phyloP scores from a whole-genome alignment of 495 filamentous ascomycete genomes.

The Penicillium canariense region DNA sequence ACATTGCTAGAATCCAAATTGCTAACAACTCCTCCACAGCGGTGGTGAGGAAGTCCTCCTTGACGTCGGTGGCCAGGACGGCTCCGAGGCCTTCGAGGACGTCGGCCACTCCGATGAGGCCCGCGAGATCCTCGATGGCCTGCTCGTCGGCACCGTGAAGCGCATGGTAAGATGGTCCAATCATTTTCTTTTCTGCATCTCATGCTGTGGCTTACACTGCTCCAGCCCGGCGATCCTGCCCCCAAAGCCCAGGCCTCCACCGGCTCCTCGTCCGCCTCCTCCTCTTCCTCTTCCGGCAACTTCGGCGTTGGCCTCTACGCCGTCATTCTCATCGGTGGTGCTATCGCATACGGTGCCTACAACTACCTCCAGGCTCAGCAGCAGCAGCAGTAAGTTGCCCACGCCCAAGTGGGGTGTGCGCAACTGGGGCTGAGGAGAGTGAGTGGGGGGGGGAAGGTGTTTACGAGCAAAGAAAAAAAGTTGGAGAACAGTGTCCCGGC shows the following conservation, averaged over 20 bases:
- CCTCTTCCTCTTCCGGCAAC: constrained; percentile 46
- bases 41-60: constrained; percentile 98
- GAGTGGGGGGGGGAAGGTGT: background rate
- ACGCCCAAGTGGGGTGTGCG: background rate
- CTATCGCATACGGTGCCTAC: constrained; percentile 78
- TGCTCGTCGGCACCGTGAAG: constrained; percentile 81
- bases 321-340: constrained; percentile 72
- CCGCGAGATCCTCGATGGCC: constrained; percentile 81
- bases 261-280: constrained; percentile 49
- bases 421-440: background rate
- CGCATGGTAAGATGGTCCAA: constrained; percentile 61
- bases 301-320: constrained; percentile 81
- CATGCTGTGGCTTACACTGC: constrained; percentile 13
- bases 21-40: constrained; percentile 45
- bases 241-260: constrained; percentile 59
- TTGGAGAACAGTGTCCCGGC: background rate
- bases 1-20: no score
- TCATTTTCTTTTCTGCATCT: background rate
- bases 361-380: constrained; percentile 72
- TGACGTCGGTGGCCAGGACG: constrained; percentile 94
- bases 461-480: background rate
- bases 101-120: constrained; percentile 99
- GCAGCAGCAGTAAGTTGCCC: constrained; percentile 15
- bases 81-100: constrained; percentile 98
- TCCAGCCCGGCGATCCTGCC: constrained; percentile 78